A percentile compares a stretch with the other conserved stretches of the same genome.
Conservation (phyloP, 1,284 basidiomycete species). For the Exobasidium cylindrosporum region DNA sequence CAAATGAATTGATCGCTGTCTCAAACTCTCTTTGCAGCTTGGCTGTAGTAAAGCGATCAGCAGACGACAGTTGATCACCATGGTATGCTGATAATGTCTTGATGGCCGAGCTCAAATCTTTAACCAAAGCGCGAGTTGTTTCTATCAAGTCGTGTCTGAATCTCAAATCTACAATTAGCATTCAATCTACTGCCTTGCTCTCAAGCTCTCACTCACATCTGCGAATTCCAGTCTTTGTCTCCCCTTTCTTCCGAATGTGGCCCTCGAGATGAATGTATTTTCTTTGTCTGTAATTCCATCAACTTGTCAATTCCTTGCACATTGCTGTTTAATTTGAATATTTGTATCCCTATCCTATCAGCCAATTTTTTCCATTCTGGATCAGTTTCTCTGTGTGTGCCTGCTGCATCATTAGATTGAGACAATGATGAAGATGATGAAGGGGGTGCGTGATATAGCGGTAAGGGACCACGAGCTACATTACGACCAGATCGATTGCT, state of each 20-base stretch:
- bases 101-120: slow-evolving; percentile 85
- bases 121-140: slow-evolving; percentile 87
- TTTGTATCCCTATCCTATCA: slow-evolving; percentile 82
- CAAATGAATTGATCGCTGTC: slow-evolving; percentile 81
- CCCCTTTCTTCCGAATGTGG: slow-evolving; percentile 58
- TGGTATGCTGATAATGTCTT: slow-evolving; percentile 62
- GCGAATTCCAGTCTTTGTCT: slow-evolving; percentile 48
- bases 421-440: slow-evolving; percentile 24
- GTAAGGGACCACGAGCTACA: slow-evolving; percentile 21
- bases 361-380: slow-evolving; percentile 70
- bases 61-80: slow-evolving; percentile 8
- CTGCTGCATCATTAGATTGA: background rate
- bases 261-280: background rate
- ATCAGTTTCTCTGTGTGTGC: background rate
- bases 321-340: slow-evolving; percentile 98
- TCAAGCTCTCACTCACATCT: slow-evolving; percentile 53
- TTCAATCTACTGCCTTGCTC: slow-evolving; percentile 72
- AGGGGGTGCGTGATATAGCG: slow-evolving; percentile 27
- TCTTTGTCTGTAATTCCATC: slow-evolving; percentile 66
- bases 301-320: slow-evolving; percentile 90
- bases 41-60: slow-evolving; percentile 61
- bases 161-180: background rate
- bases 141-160: slow-evolving; percentile 73
- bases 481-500: slow-evolving; percentile 1
- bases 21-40: slow-evolving; percentile 93